phyloP scores from a whole-genome alignment of 331 rosid genomes.

The Rhamnella rubrinervis region DNA sequence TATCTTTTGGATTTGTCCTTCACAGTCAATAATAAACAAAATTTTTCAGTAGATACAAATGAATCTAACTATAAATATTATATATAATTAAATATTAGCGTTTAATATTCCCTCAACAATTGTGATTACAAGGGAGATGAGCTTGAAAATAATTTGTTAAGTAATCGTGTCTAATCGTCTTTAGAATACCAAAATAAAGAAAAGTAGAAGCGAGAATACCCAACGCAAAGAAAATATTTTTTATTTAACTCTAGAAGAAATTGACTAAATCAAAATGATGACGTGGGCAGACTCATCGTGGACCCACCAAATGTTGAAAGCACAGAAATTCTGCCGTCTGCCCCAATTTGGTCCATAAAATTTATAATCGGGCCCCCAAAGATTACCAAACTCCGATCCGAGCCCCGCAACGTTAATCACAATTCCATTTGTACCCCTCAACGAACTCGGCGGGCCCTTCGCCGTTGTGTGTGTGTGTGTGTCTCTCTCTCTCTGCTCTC shows the following conservation, averaged over 20 bases:
- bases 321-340: background rate
- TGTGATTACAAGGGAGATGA: too few relatives aligned
- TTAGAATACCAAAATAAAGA: too few relatives aligned
- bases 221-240: background rate
- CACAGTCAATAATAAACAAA: too few relatives aligned
- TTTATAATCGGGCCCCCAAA: background rate
- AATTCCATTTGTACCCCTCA: background rate
- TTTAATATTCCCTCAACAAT: too few relatives aligned
- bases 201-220: too few relatives aligned
- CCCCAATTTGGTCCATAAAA: background rate
- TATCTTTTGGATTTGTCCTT: too few relatives aligned
- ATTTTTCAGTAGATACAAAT: too few relatives aligned
- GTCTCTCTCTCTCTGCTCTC: background rate
- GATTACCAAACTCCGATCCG: background rate
- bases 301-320: background rate
- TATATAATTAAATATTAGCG: too few relatives aligned
- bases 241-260: background rate
- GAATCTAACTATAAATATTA: too few relatives aligned
- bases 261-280: background rate
- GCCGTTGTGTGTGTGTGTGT: too few relatives aligned
- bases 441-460: background rate
- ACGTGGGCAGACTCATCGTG: background rate
- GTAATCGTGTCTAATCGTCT: too few relatives aligned
- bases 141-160: too few relatives aligned
- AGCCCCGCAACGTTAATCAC: background rate